Evolutionary conservation across 2,329 filamentous ascomycete genomes (phyloP).

Genomic region (Bertia moriformis): DNA sequence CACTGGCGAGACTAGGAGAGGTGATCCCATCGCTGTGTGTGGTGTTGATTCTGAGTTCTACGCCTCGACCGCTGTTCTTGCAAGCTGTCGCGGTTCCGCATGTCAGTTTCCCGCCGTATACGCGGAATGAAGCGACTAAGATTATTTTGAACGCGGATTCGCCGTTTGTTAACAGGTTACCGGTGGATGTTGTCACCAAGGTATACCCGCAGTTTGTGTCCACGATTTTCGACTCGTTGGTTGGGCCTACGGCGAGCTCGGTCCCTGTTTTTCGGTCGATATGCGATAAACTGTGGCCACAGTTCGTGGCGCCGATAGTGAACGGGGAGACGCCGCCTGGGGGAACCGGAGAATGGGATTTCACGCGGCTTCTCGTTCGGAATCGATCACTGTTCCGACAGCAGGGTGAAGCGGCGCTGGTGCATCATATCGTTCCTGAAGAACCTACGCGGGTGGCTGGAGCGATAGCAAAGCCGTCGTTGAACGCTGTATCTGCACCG

Average conservation of each 20-base stretch:
- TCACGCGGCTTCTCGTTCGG: slow-evolving; percentile 39
- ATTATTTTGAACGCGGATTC: slow-evolving; percentile 33
- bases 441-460: slow-evolving; percentile 8
- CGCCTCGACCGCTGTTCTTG: slow-evolving; percentile 33
- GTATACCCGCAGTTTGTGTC: slow-evolving; percentile 37
- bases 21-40: slow-evolving; percentile 36
- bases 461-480: background rate
- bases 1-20: slow-evolving; percentile 41
- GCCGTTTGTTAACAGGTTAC: slow-evolving; percentile 15
- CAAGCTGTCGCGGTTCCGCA: slow-evolving; percentile 38
- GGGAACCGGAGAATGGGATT: slow-evolving; percentile 37
- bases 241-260: slow-evolving; percentile 41
- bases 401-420: slow-evolving; percentile 24
- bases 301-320: slow-evolving; percentile 40
- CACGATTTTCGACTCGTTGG: slow-evolving; percentile 45
- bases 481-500: background rate
- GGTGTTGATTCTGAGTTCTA: slow-evolving; percentile 36
- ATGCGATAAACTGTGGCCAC: slow-evolving; percentile 39
- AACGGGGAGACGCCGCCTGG: slow-evolving; percentile 26
- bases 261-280: slow-evolving; percentile 34
- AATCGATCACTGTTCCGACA: slow-evolving; percentile 26
- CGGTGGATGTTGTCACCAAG: slow-evolving; percentile 11
- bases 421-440: slow-evolving; percentile 15
- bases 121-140: slow-evolving; percentile 34
- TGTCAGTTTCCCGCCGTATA: slow-evolving; percentile 43